Evolutionary conservation across 2,329 filamentous ascomycete genomes (phyloP).

Genomic region (Colletotrichum destructivum): DNA sequence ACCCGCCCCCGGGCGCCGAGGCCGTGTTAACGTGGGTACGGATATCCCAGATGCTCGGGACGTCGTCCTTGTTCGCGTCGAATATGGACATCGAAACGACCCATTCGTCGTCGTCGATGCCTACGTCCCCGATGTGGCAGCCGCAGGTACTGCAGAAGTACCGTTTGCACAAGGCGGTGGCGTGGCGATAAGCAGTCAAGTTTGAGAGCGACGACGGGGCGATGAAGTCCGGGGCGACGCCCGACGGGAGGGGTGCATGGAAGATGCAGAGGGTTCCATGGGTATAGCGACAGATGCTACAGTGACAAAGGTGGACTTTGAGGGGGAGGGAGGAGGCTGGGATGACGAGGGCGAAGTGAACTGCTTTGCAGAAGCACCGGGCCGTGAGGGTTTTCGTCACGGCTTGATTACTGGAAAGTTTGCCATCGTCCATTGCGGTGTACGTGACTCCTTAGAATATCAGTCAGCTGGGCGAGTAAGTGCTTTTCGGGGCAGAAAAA

Average conservation of each 20-base stretch:
- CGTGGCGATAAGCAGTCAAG: constrained; percentile 56
- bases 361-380: constrained; percentile 61
- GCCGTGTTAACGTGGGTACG: constrained; percentile 54
- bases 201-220: constrained; percentile 55
- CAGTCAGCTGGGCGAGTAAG: too few relatives aligned
- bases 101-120: constrained; percentile 54
- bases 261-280: constrained; percentile 60
- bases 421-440: background rate
- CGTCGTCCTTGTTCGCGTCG: constrained; percentile 48
- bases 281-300: constrained; percentile 60
- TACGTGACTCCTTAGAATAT: too few relatives aligned
- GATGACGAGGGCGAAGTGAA: constrained; percentile 60
- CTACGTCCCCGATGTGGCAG: constrained; percentile 59
- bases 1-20: constrained; percentile 54
- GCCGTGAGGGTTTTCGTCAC: constrained; percentile 57
- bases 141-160: constrained; percentile 64
- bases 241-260: constrained; percentile 55
- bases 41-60: constrained; percentile 54
- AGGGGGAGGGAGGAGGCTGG: constrained; percentile 57
- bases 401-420: background rate
- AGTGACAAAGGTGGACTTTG: constrained; percentile 61
- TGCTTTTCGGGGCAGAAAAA: background rate
- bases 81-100: constrained; percentile 59
- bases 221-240: constrained; percentile 56
- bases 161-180: constrained; percentile 50